phyloP scores from a whole-genome alignment of 345 rosid genomes.

The Citrus australasica region DNA sequence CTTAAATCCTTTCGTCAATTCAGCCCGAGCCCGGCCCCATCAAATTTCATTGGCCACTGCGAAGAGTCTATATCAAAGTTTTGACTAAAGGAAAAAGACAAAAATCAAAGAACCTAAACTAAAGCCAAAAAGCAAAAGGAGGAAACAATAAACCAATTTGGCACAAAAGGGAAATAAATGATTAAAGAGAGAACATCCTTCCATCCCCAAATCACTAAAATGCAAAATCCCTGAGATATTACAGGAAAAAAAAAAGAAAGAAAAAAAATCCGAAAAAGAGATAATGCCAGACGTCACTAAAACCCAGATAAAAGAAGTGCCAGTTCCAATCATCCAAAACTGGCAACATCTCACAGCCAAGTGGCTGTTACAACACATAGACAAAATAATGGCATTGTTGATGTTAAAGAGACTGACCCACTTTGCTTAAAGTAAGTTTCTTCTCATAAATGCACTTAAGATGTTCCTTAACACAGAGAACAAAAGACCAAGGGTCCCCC shows the following conservation, averaged over 20 bases:
- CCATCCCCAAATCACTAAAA: slow-evolving; percentile 14
- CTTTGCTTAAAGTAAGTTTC: background rate
- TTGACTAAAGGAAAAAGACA: slow-evolving; percentile 1
- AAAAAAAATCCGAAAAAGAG: background rate
- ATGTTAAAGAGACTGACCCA: background rate
- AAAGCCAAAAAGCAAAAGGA: slow-evolving; percentile 23
- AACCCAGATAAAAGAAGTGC: slow-evolving; percentile 6
- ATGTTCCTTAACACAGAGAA: slow-evolving; percentile 11
- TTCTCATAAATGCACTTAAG: slow-evolving; percentile 4
- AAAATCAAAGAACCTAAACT: background rate
- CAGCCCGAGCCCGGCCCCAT: slow-evolving; percentile 10
- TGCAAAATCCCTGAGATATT: slow-evolving; percentile 8
- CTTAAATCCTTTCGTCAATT: background rate
- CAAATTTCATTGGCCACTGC: background rate
- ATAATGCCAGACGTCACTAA: slow-evolving; percentile 12
- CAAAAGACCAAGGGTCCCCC: slow-evolving; percentile 14
- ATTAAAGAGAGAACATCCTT: slow-evolving; percentile 20
- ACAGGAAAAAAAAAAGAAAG: background rate
- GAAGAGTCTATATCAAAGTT: background rate
- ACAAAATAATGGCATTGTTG: background rate
- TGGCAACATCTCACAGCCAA: slow-evolving; percentile 9
- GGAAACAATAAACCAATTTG: background rate
- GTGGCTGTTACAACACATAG: background rate
- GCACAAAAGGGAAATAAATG: slow-evolving; percentile 17
- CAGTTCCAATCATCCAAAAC: slow-evolving; percentile 13